Evolutionary conservation across 202 grass and related monocot genomes (phyloP).

Genomic region (Elaeis oleifera): DNA sequence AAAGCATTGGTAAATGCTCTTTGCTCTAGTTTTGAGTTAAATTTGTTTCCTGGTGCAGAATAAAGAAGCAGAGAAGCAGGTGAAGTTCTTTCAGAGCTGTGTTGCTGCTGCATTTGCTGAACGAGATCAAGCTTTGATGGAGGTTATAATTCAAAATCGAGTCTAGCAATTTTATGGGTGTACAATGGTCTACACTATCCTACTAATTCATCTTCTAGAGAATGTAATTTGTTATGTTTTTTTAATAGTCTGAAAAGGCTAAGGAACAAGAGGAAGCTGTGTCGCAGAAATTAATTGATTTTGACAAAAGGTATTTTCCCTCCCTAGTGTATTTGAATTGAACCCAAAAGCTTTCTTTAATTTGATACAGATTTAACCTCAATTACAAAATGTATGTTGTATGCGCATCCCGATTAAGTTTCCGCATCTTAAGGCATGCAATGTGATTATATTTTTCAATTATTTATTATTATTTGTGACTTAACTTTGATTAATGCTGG

Average conservation of each 20-base stretch:
- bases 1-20: not conserved
- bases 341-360: not conserved
- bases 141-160: constrained; percentile 38
- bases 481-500: no score
- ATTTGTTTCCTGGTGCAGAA: constrained; percentile 47
- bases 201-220: constrained; percentile 17
- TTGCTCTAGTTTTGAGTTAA: not conserved
- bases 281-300: constrained; percentile 41
- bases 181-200: constrained; percentile 13
- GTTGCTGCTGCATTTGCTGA: constrained; percentile 88
- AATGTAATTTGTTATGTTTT: constrained; percentile 18
- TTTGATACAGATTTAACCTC: not conserved
- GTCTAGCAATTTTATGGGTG: constrained; percentile 22
- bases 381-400: no score
- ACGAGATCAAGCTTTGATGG: constrained; percentile 78
- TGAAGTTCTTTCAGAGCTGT: constrained; percentile 94
- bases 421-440: no score
- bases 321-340: not conserved
- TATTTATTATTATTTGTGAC: no score
- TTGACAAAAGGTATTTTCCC: constrained; percentile 63
- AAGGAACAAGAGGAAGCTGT: constrained; percentile 77
- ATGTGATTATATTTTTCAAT: no score
- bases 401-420: no score
- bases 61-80: constrained; percentile 89
- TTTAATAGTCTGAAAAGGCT: constrained; percentile 70